These are phyloP conservation scores for Penicillium ochrochloron DNA, from an alignment of 495 filamentous ascomycete species.

Conservation along the genomic window DNA sequence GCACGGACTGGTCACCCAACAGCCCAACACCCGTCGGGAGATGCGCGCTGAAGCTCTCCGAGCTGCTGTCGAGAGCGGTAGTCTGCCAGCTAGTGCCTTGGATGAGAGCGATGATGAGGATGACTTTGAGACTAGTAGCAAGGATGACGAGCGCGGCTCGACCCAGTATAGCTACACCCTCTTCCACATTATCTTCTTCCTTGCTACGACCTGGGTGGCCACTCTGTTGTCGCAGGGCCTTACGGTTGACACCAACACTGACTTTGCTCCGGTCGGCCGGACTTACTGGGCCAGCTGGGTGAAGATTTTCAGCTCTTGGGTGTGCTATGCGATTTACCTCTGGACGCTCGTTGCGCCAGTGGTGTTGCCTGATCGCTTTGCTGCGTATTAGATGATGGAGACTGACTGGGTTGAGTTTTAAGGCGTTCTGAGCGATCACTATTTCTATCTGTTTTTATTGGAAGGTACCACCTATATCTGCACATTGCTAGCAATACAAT, in stretches of 20 bases:
- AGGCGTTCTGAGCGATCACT: slow-evolving; percentile 30
- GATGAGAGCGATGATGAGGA: slow-evolving; percentile 78
- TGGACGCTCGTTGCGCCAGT: slow-evolving; percentile 93
- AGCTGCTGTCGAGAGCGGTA: slow-evolving; percentile 87
- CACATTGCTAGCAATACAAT: slow-evolving; percentile 1
- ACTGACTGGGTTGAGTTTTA: slow-evolving; percentile 16
- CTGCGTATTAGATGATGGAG: slow-evolving; percentile 36
- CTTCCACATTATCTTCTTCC: slow-evolving; percentile 97
- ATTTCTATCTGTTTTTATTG: slow-evolving; percentile 9
- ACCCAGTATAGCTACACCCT: slow-evolving; percentile 97
- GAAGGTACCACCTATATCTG: slow-evolving; percentile 13
- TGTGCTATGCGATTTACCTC: slow-evolving; percentile 90
- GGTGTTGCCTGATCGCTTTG: slow-evolving; percentile 85
- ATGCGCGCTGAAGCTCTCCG: slow-evolving; percentile 93
- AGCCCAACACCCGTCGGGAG: slow-evolving; percentile 78
- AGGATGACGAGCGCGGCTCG: slow-evolving; percentile 84
- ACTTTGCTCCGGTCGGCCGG: slow-evolving; percentile 89
- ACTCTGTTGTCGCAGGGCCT: slow-evolving; percentile 88
- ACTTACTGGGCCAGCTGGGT: slow-evolving; percentile 99
- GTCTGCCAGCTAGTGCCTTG: slow-evolving; percentile 87
- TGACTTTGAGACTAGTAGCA: slow-evolving; percentile 53
- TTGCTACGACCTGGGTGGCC: slow-evolving; percentile 94
- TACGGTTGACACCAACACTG: slow-evolving; percentile 63
- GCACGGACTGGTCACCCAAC: slow-evolving; percentile 87
- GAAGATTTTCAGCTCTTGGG: slow-evolving; percentile 97